Evolutionary conservation across 2,329 filamentous ascomycete genomes (phyloP).

Genomic region (Aspergillus sp.): DNA sequence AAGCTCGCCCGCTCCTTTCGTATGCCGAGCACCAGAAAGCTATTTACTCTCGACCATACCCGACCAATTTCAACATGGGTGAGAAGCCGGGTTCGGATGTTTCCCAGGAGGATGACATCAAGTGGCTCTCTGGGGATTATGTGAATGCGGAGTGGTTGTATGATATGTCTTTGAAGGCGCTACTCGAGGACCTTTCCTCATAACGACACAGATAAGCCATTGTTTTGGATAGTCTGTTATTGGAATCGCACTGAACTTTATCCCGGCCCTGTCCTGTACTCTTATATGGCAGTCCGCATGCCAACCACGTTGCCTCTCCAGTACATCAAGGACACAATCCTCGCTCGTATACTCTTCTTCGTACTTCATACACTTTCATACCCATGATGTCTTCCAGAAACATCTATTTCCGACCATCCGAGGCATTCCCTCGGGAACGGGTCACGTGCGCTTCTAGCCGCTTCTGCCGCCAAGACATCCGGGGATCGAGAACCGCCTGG

Average conservation of each 20-base stretch:
- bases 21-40: not conserved
- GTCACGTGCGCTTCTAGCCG: conserved; percentile 36
- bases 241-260: not conserved
- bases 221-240: not conserved
- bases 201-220: not conserved
- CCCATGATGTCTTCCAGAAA: conserved; percentile 1
- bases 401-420: conserved; percentile 12
- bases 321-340: not conserved
- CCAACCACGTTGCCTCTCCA: too few species aligned
- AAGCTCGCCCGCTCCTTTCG: not conserved
- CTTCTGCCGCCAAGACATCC: conserved; percentile 38
- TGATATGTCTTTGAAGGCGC: not conserved
- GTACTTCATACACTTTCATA: not conserved
- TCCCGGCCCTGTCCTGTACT: too few species aligned
- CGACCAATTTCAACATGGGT: not conserved
- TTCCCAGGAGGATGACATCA: not conserved
- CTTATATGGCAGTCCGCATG: too few species aligned
- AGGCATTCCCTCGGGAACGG: conserved; percentile 19
- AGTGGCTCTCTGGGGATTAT: not conserved
- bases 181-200: not conserved
- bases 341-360: not conserved
- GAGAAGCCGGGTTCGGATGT: not conserved
- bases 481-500: conserved; percentile 33
- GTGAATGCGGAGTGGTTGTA: not conserved
- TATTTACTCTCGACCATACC: not conserved